phyloP scores from a whole-genome alignment of 306 rosid genomes.

The Lathyrus aphaca region DNA sequence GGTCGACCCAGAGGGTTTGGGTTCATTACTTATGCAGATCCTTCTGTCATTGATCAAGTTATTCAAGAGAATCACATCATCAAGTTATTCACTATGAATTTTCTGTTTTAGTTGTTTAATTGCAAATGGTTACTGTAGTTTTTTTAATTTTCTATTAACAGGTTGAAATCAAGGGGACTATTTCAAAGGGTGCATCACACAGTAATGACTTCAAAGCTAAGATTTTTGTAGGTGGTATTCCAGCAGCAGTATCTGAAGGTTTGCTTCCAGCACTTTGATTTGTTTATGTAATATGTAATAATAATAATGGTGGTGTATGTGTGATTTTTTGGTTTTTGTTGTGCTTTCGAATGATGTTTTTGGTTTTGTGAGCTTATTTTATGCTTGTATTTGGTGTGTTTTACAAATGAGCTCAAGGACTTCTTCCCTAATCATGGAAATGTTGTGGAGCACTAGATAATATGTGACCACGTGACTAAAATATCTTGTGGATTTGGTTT shows the following conservation, averaged over 20 bases:
- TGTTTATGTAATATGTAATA: background rate
- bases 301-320: background rate
- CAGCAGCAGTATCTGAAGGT: conserved; percentile 78
- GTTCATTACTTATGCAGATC: conserved; percentile 83
- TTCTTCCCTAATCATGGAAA: conserved; percentile 76
- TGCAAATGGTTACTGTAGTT: too few relatives aligned
- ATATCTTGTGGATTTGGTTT: conserved; percentile 94
- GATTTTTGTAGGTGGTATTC: conserved; percentile 93
- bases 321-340: background rate
- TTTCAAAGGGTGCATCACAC: conserved; percentile 86
- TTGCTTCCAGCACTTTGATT: background rate
- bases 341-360: background rate
- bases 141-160: conserved; percentile 13
- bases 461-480: conserved; percentile 81
- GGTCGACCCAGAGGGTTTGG: conserved; percentile 92
- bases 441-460: conserved; percentile 85
- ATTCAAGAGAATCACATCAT: conserved; percentile 77
- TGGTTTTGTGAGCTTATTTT: background rate
- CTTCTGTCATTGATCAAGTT: conserved; percentile 80
- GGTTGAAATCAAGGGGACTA: conserved; percentile 96
- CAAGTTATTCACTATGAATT: background rate
- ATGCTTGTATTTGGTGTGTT: conserved; percentile 5
- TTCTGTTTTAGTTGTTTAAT: background rate
- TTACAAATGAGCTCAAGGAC: conserved; percentile 68
- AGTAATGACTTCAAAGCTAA: conserved; percentile 80